Evolutionary conservation across 2,329 filamentous ascomycete genomes (phyloP).

Genomic region (Fusarium circinatum): DNA sequence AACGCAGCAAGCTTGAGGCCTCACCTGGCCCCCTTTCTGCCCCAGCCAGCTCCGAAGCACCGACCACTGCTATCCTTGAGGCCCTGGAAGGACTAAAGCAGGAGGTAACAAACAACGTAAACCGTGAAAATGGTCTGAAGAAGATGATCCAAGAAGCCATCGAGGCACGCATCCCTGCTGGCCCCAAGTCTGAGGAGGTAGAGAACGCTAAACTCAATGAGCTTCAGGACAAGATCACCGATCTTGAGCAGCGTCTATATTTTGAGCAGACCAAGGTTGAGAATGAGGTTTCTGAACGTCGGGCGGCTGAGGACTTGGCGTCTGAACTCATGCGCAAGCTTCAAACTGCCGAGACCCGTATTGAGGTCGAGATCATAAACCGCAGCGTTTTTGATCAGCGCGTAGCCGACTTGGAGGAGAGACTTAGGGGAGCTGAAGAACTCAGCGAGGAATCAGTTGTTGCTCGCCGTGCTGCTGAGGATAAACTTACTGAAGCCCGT

Average conservation of each 20-base stretch:
- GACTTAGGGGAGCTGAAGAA: conserved; percentile 70
- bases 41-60: conserved; percentile 13
- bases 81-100: conserved; percentile 73
- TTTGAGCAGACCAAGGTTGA: conserved; percentile 60
- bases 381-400: conserved; percentile 68
- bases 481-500: conserved; percentile 78
- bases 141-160: conserved; percentile 72
- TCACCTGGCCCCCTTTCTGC: conserved; percentile 32
- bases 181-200: conserved; percentile 61
- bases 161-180: conserved; percentile 64
- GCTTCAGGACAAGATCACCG: conserved; percentile 67
- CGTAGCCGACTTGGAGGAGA: conserved; percentile 75
- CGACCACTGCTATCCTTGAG: conserved; percentile 65
- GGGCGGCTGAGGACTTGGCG: conserved; percentile 63
- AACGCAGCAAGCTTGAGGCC: conserved; percentile 53
- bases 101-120: conserved; percentile 49
- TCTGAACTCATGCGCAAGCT: conserved; percentile 65
- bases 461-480: conserved; percentile 73
- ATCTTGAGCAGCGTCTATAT: conserved; percentile 67
- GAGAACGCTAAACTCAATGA: conserved; percentile 65
- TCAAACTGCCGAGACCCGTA: conserved; percentile 66
- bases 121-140: conserved; percentile 63
- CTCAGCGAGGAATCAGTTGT: conserved; percentile 72
- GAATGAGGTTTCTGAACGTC: conserved; percentile 59
- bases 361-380: conserved; percentile 71